A percentile compares a stretch with the other conserved stretches of the same genome.
phyloP scores from a whole-genome alignment of 148 eudicot genomes.

The Camellia lanceoleosa region DNA sequence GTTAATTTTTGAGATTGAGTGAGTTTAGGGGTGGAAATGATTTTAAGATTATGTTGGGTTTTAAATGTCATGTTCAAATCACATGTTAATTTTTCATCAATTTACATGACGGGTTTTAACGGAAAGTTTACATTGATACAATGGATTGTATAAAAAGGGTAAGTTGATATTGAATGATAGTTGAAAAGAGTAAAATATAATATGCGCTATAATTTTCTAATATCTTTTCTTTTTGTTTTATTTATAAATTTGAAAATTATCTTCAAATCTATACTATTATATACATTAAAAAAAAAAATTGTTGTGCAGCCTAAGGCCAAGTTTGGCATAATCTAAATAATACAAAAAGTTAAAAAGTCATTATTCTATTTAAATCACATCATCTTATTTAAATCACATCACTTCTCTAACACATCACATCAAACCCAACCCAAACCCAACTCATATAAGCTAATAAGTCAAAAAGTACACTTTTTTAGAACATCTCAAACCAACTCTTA shows the following conservation, averaged over 20 bases:
- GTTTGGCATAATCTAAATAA: too few relatives aligned
- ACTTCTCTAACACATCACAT: too few relatives aligned
- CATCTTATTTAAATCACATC: too few relatives aligned
- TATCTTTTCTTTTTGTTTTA: too few relatives aligned
- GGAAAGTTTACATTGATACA: background rate
- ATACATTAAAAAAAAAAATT: background rate
- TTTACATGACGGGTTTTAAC: background rate
- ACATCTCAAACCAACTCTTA: background rate
- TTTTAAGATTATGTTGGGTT: background rate
- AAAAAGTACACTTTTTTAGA: too few relatives aligned
- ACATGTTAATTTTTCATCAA: background rate
- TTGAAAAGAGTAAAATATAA: background rate
- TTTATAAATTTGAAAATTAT: background rate
- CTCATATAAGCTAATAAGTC: too few relatives aligned
- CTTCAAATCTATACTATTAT: background rate
- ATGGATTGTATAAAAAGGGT: too few relatives aligned
- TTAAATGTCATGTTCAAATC: background rate
- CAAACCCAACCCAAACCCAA: too few relatives aligned
- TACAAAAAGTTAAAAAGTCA: too few relatives aligned
- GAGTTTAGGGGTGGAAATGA: background rate
- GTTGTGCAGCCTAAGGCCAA: background rate
- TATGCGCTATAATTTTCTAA: background rate
- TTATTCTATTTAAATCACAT: too few relatives aligned
- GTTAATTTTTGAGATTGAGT: background rate
- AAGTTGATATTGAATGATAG: too few relatives aligned